Evolutionary conservation across 192 early-diverging fungal species (phyloP), one percentile per base, ranked within the genome.

Genomic region (Gryganskiella cystojenkinii): DNA sequence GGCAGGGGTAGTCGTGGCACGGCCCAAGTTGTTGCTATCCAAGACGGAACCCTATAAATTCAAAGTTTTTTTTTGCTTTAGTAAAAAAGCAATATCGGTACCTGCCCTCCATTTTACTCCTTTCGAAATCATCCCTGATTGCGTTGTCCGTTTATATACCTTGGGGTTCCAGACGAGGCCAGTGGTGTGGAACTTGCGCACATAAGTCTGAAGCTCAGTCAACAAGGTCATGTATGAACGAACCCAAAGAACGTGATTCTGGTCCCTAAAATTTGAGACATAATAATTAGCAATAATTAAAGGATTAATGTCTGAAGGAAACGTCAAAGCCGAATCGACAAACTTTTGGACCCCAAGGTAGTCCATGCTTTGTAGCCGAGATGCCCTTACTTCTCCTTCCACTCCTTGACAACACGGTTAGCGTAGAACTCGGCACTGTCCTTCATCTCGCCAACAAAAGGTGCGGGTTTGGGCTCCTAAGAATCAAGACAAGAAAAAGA

Each of bases 161-260:
- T 91, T 88, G 47, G 94, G 89, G 80, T 97, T 98, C 98, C 98
- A 99, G 4, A 87, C 84, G 22, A 98, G 72, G 6, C 98, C 98
- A 44, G 94, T 97, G 0, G 90, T 91, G 79, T 96, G 94, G 79
- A 85, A 81, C 80, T 93, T 88, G 76, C 95, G 95, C 50, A 99
- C 95, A 81, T 96, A 99, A 24, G 69, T 84, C 19, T 92, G 88
- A 20, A 99, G 80, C 62, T 91, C 93, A 14, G 86, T 85, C 57
- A 98, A 80, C 35, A 96, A 71, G 15, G 76, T 70, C 37, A 91
- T 64, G 67, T 87, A 96, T 20, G 86, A 78, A 64, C 91, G 92
- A 17, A 90, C 91, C 94, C 95, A 99, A 57, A 95, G 91, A 64
- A 93, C 91, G 56, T 96, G 93, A 43, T 82, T 88, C 49, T 86